A percentile compares a stretch with the other conserved stretches of the same genome.
phyloP scores from a whole-genome alignment of 352 stramenopile genomes.

The Globisporangium alternatum region DNA sequence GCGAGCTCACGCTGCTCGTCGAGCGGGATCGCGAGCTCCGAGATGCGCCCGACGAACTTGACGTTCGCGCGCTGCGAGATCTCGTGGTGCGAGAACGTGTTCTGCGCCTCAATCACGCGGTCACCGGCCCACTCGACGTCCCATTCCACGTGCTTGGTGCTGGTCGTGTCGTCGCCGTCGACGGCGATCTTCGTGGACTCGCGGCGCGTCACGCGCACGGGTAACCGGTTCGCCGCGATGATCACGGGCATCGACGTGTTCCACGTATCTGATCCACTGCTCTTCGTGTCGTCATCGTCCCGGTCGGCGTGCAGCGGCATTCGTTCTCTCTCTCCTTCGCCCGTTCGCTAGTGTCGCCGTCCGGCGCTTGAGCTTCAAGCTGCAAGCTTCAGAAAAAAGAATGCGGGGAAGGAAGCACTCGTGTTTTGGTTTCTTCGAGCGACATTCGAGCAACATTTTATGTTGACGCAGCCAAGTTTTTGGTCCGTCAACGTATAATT shows the following conservation, averaged over 20 bases:
- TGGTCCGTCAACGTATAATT: no score
- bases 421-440: neutral
- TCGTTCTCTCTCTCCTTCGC: neutral
- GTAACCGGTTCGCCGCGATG: constrained; percentile 69
- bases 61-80: constrained; percentile 61
- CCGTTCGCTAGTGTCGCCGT: neutral
- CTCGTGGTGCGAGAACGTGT: constrained; percentile 72
- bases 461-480: neutral
- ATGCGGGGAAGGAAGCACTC: neutral
- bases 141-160: constrained; percentile 26
- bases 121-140: constrained; percentile 67
- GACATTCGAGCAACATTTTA: neutral
- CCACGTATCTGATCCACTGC: constrained; percentile 31
- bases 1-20: constrained; percentile 50
- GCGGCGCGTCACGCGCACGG: constrained; percentile 35
- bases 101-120: constrained; percentile 71
- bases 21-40: constrained; percentile 45
- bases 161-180: neutral
- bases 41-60: constrained; percentile 70
- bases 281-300: no score
- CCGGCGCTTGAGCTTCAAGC: constrained; percentile 8
- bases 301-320: neutral
- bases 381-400: neutral
- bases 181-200: constrained; percentile 6
- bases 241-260: constrained; percentile 58